Evolutionary conservation across 1,284 basidiomycete genomes (phyloP), one percentile per base, ranked within the genome.

Genomic region (Fistulinella cinereoalba): DNA sequence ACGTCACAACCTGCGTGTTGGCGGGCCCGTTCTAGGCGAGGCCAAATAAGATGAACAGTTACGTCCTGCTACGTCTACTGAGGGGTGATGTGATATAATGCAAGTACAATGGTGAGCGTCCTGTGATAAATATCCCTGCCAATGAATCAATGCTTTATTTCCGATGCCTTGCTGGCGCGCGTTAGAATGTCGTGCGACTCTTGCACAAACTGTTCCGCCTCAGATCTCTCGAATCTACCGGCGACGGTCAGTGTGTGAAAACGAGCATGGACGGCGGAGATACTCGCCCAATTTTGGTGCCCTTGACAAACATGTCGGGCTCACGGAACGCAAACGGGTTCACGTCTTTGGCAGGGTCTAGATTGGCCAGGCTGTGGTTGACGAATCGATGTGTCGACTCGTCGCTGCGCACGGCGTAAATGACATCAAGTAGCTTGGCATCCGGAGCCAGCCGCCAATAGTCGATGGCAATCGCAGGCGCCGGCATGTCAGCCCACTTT

Each of bases 311-410:
- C 79, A 95, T 92, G 53, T 85, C 79, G 10, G 93, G 90, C 62
- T 97, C 93, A n/a, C 85, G 79, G 29, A 96, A 71, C 6, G 92
- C 92, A 60, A 97, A 96, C 0, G 94, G 94, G 63, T 95, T 97
- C 53, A 92, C 81, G 64, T 97, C 94, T 33, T 76, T 80, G 36
- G 76, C 67, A 24, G 76, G 74, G 54, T 92, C 73, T 41, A 97
- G 74, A 66, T 92, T 93, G 10, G 92, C 93, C 19, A 97, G 73
- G 49, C 87, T 91, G 70, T 97, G 93, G 68, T 97, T 95, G 52
- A 93, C 91, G 59, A 92, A 96, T 47, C 94, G 78, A 61, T 97
- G 94, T 0, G 89, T 92, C 3, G 87, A 83, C 66, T 98, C 96
- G 67, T 99, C 96, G 12, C 92, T 92, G 44, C 89, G 80, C 16